Evolutionary conservation across 768 basidiomycete species (phyloP).

Genomic region (Mycena alexandri): DNA sequence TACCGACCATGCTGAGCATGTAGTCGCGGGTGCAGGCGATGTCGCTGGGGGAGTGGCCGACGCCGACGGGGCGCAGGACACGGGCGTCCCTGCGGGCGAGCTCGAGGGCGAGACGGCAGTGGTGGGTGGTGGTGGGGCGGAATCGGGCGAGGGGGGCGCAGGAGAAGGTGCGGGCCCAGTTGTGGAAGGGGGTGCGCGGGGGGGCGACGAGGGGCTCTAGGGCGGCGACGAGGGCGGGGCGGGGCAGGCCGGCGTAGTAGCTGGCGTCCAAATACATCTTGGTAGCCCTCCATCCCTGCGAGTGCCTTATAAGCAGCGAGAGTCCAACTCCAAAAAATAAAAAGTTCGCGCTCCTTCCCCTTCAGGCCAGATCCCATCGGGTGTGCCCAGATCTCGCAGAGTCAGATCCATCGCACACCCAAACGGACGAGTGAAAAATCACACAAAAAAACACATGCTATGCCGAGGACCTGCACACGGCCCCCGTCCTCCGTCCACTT

Average conservation of each 20-base stretch:
- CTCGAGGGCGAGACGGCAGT: conserved; percentile 84
- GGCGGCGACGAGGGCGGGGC: conserved; percentile 62
- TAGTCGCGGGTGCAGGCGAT: conserved; percentile 90
- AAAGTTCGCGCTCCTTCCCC: too few species aligned
- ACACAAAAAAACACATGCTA: too few species aligned
- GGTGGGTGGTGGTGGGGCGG: conserved; percentile 74
- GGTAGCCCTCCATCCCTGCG: too few species aligned
- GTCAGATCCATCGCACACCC: too few species aligned
- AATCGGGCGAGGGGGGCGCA: conserved; percentile 81
- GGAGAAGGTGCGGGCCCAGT: conserved; percentile 89
- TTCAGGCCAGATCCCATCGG: too few species aligned
- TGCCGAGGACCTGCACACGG: too few species aligned
- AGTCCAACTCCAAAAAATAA: too few species aligned
- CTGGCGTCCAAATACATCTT: background rate
- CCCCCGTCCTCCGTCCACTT: too few species aligned
- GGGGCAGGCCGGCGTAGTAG: conserved; percentile 50
- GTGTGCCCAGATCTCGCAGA: too few species aligned
- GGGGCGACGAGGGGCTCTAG: conserved; percentile 60
- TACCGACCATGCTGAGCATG: conserved; percentile 83
- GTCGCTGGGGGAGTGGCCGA: conserved; percentile 95
- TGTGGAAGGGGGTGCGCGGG: conserved; percentile 63
- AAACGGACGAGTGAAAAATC: too few species aligned
- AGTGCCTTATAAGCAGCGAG: too few species aligned
- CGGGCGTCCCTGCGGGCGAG: conserved; percentile 81
- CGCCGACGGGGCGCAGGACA: conserved; percentile 84